Conservation (phyloP, 2,329 filamentous ascomycete genomes). For the Stachybotrys chlorohalonatus region DNA sequence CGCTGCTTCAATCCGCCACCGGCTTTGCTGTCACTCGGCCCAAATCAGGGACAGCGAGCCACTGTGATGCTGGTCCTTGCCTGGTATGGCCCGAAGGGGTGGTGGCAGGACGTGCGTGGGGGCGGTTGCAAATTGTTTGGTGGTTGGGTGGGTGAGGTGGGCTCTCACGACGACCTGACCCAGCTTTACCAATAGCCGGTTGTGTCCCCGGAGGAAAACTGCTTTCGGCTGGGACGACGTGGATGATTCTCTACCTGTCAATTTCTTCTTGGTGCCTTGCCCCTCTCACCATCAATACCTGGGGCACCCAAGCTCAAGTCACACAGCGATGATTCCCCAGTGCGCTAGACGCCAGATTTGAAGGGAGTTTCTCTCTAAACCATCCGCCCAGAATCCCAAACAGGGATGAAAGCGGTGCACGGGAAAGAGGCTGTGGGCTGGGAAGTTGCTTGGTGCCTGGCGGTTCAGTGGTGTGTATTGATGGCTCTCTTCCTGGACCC, state of each 20-base stretch:
- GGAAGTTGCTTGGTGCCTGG: not conserved
- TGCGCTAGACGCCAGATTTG: not conserved
- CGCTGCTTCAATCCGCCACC: not conserved
- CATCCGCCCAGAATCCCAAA: not conserved
- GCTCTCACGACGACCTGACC: not conserved
- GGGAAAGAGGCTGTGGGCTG: not conserved
- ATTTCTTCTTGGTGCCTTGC: not conserved
- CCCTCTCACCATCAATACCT: not conserved
- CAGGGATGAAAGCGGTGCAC: not conserved
- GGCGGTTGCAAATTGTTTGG: not conserved
- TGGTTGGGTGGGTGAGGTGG: not conserved
- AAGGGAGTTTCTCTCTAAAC: not conserved
- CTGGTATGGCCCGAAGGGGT: not conserved
- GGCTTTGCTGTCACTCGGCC: not conserved
- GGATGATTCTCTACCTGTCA: constrained; percentile 1
- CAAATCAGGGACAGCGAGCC: too few relatives aligned
- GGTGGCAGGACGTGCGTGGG: not conserved
- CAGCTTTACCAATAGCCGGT: too few relatives aligned
- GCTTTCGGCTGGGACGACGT: not conserved
- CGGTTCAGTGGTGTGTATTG: not conserved
- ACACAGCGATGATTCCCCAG: not conserved
- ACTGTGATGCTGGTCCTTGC: not conserved
- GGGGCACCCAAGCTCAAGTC: not conserved
- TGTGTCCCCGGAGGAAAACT: too few relatives aligned
- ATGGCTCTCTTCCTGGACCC: not conserved